Evolutionary conservation across 2,329 filamentous ascomycete species (phyloP).

Genomic region (Botrytis elliptica): DNA sequence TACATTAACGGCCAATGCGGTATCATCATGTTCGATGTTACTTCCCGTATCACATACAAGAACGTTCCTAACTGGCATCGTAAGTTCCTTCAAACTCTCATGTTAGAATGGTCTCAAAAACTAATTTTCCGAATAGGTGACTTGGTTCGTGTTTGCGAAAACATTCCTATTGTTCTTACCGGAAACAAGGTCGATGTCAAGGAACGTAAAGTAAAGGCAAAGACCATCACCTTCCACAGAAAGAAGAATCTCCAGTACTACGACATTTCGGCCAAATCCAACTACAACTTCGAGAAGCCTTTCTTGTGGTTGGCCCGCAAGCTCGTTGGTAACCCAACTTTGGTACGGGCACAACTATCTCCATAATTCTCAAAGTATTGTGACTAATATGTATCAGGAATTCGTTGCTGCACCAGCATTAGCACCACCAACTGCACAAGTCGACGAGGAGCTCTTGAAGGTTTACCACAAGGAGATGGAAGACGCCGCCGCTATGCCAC

Average conservation of each 20-base stretch:
- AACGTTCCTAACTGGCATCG: slow-evolving; percentile 99
- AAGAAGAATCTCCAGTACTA: slow-evolving; percentile 99
- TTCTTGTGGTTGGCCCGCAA: slow-evolving; percentile 99
- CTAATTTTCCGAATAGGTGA: slow-evolving; percentile 61
- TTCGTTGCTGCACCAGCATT: slow-evolving; percentile 95
- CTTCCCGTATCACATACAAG: slow-evolving; percentile 99
- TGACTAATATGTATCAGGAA: slow-evolving; percentile 57
- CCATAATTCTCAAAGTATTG: slow-evolving; percentile 21
- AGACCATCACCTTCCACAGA: slow-evolving; percentile 99
- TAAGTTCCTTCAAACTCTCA: slow-evolving; percentile 52
- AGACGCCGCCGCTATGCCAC: slow-evolving; percentile 74
- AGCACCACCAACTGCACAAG: slow-evolving; percentile 85
- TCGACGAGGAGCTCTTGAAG: slow-evolving; percentile 79
- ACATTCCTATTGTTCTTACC: slow-evolving; percentile 95
- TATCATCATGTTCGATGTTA: slow-evolving; percentile 99
- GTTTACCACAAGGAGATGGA: slow-evolving; percentile 89
- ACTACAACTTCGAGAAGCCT: slow-evolving; percentile 99
- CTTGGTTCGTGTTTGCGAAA: slow-evolving; percentile 98
- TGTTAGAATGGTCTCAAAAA: slow-evolving; percentile 20
- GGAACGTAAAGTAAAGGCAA: slow-evolving; percentile 99
- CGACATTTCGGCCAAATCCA: slow-evolving; percentile 99
- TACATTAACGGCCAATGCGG: slow-evolving; percentile 99
- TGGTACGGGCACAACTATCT: slow-evolving; percentile 56
- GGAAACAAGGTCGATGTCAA: slow-evolving; percentile 99
- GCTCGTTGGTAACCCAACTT: slow-evolving; percentile 86